A percentile compares a stretch with the other conserved stretches of the same genome.
phyloP scores from a whole-genome alignment of 805 yeast genomes.

The Cephaloascus fragrans region DNA sequence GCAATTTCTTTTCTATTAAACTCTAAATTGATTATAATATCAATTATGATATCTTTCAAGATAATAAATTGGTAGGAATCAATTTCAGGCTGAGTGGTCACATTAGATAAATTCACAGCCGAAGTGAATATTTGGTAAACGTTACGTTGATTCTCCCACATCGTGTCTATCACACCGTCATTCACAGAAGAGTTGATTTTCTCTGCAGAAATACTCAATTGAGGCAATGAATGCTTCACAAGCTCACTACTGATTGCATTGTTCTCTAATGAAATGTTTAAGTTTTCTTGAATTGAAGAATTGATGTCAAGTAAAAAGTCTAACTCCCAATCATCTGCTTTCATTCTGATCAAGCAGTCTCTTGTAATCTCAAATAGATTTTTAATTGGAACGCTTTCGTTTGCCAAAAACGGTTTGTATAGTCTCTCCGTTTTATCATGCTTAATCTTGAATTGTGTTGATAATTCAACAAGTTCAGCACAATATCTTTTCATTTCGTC shows the following conservation, averaged over 20 bases:
- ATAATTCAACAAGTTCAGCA: conserved; percentile 34
- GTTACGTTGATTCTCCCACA: conserved; percentile 60
- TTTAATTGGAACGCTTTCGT: conserved; percentile 19
- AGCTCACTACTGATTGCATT: conserved; percentile 27
- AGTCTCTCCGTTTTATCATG: background rate
- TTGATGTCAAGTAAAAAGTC: conserved; percentile 8
- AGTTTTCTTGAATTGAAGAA: conserved; percentile 2
- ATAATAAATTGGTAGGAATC: conserved; percentile 37
- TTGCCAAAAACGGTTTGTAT: background rate
- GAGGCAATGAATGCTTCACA: conserved; percentile 30
- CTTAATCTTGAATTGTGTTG: conserved; percentile 26
- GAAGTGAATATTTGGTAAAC: conserved; percentile 52
- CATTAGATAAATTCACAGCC: conserved; percentile 40
- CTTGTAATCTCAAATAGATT: conserved; percentile 10
- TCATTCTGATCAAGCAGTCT: conserved; percentile 7
- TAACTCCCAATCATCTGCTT: conserved; percentile 9
- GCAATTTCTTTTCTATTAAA: conserved; percentile 86
- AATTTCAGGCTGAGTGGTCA: conserved; percentile 38
- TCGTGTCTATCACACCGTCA: conserved; percentile 36
- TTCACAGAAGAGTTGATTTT: conserved; percentile 10
- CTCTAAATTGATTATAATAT: conserved; percentile 69
- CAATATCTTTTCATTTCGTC: conserved; percentile 15
- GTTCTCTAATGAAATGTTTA: conserved; percentile 3
- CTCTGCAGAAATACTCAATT: conserved; percentile 20
- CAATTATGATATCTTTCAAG: conserved; percentile 66